Evolutionary conservation across 2,329 filamentous ascomycete genomes (phyloP), one percentile per base, ranked within the genome.

Genomic region (Hirsutella minnesotensis): DNA sequence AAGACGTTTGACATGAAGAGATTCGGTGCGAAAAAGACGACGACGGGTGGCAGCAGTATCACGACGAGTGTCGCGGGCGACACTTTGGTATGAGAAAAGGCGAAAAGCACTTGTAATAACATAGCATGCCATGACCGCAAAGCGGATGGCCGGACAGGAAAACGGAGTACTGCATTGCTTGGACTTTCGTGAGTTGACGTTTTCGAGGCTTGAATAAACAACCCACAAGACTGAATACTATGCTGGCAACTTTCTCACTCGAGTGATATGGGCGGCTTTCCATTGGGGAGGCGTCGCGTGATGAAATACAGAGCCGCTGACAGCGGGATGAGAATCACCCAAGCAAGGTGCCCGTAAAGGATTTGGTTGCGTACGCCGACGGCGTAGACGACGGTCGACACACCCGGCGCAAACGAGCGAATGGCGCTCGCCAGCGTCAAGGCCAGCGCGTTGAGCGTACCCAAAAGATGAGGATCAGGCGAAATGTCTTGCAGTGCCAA

Each of bases 401-500:
- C 52, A 0, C 76, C 81, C 0, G 86, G 85, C 0, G 73, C 70
- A 34, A 89, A 67, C 0, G 84, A 72, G 13, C 85, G 69, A 24
- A 86, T 64, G 0, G 65, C 79, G 48, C 77, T 79, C 0, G 67
- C 61, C 1, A 77, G 53, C 0, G 82, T 81, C 44, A 90, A 27
- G 0, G 62, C 60, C 3, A 65, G 43, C 13, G 81, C 80, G 51
- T 90, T 90, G 22, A 92, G 63, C 0, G 77, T 86, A 0, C 81
- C 84, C 9, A 90, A 65, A 0, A 77, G 73, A 35, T 68, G 66
- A 1, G 76, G 71, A 9, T 70, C 76, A 0, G 86, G 86, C 0
- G 79, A 72, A 2, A 83, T 75, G 45, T 89, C 83, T 58, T 90
- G 90, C 27, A 90, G 55, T 0, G 78, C 77, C 9, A 90, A 75